Evolutionary conservation across 345 rosid species (phyloP).

Genomic region (Diplotaxis tenuifolia): DNA sequence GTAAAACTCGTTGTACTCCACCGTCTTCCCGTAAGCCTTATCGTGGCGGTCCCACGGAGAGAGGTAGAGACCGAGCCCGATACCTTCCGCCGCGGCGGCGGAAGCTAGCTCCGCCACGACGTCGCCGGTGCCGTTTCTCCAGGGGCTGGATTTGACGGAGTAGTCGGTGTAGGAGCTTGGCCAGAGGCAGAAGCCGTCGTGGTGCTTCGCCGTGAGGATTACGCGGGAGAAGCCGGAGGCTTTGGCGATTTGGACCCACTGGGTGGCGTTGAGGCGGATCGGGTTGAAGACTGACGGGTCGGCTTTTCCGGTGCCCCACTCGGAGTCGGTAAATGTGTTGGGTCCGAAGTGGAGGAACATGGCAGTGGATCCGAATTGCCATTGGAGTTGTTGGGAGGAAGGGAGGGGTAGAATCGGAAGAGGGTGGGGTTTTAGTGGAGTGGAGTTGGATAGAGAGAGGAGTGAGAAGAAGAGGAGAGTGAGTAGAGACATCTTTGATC

Average conservation of each 20-base stretch:
- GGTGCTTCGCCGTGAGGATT: constrained; percentile 87
- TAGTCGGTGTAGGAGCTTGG: constrained; percentile 71
- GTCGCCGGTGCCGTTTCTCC: constrained; percentile 70
- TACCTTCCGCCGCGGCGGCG: constrained; percentile 57
- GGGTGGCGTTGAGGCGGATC: constrained; percentile 55
- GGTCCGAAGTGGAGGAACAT: constrained; percentile 85
- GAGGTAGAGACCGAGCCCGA: constrained; percentile 66
- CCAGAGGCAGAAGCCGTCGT: constrained; percentile 98
- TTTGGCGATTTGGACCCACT: constrained; percentile 80
- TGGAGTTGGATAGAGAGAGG: constrained; percentile 21
- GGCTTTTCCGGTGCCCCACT: constrained; percentile 79
- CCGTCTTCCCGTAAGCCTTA: constrained; percentile 60
- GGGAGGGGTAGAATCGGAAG: constrained; percentile 84
- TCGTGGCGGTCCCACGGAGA: constrained; percentile 98
- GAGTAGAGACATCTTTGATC: constrained; percentile 19
- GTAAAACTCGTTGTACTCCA: constrained; percentile 81
- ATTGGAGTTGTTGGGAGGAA: constrained; percentile 67
- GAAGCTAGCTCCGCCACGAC: constrained; percentile 63
- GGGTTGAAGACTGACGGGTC: constrained; percentile 77
- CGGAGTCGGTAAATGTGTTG: constrained; percentile 84
- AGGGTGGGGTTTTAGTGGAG: constrained; percentile 54
- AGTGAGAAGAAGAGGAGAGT: constrained; percentile 14
- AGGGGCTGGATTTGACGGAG: constrained; percentile 64
- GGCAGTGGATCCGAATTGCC: constrained; percentile 76
- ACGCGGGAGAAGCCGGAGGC: constrained; percentile 66